A percentile compares a stretch with the other conserved stretches of the same genome.
phyloP scores from a whole-genome alignment of 345 rosid genomes.

The Erodium maritimum region DNA sequence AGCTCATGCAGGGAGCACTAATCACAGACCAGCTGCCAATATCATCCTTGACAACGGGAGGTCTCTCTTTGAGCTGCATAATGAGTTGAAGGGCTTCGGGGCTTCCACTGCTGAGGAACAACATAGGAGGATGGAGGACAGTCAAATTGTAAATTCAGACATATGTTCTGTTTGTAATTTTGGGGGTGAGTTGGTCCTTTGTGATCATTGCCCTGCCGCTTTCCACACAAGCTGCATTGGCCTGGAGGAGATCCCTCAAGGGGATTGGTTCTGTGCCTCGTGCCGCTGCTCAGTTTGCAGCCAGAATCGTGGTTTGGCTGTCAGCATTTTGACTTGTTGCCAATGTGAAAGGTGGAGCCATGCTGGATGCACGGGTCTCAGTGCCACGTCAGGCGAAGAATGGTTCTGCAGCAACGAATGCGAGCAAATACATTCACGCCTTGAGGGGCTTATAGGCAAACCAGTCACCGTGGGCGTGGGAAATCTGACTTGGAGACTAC shows the following conservation, averaged over 20 bases:
- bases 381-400: slow-evolving; percentile 14
- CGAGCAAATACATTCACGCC: slow-evolving; percentile 30
- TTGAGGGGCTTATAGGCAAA: not conserved
- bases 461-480: not conserved
- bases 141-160: slow-evolving; percentile 30
- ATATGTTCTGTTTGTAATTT: slow-evolving; percentile 67
- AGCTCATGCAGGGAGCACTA: slow-evolving; percentile 38
- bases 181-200: slow-evolving; percentile 66
- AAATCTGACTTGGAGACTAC: not conserved
- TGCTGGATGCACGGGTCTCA: not conserved
- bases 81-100: slow-evolving; percentile 18
- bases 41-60: slow-evolving; percentile 68
- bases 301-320: slow-evolving; percentile 12
- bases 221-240: slow-evolving; percentile 68
- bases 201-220: slow-evolving; percentile 80
- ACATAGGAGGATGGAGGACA: slow-evolving; percentile 8
- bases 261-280: slow-evolving; percentile 82
- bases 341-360: slow-evolving; percentile 54
- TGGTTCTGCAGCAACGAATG: slow-evolving; percentile 73
- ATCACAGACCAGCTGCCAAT: slow-evolving; percentile 33
- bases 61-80: slow-evolving; percentile 59
- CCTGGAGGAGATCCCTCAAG: slow-evolving; percentile 55
- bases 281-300: slow-evolving; percentile 65
- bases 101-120: slow-evolving; percentile 5
- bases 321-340: slow-evolving; percentile 29